Evolutionary conservation across 257 asterid genomes (phyloP).

Genomic region (Ballota nigra): DNA sequence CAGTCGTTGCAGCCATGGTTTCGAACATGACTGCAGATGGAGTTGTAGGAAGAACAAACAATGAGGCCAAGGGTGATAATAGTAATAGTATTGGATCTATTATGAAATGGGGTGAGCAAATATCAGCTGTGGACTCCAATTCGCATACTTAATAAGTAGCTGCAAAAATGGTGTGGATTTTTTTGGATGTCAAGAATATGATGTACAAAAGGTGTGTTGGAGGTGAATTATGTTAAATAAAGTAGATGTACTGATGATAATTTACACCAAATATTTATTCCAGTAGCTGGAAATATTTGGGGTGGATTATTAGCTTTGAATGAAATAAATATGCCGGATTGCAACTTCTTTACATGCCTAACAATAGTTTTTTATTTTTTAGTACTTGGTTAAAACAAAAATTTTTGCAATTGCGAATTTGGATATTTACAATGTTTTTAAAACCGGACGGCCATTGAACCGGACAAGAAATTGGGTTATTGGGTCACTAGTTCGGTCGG

Average conservation of each 20-base stretch:
- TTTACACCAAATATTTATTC: constrained; percentile 32
- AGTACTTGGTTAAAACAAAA: not conserved
- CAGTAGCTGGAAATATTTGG: constrained; percentile 31
- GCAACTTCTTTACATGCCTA: not conserved
- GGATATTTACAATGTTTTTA: too few relatives aligned
- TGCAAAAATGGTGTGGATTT: constrained; percentile 5
- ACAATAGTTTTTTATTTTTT: not conserved
- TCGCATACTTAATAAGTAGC: not conserved
- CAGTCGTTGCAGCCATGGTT: constrained; percentile 69
- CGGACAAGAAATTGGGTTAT: too few relatives aligned
- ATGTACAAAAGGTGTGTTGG: constrained; percentile 22
- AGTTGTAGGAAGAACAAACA: constrained; percentile 24
- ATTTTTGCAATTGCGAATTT: not conserved
- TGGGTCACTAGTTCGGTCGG: too few relatives aligned
- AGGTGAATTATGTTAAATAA: constrained; percentile 18
- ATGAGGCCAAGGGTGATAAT: constrained; percentile 9
- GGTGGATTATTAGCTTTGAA: constrained; percentile 25
- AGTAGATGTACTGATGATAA: constrained; percentile 18
- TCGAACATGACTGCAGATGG: constrained; percentile 52
- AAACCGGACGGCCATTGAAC: too few relatives aligned
- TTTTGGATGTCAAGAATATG: constrained; percentile 15
- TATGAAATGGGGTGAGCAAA: constrained; percentile 8
- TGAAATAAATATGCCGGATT: not conserved
- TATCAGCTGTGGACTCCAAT: constrained; percentile 3
- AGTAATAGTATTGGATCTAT: constrained; percentile 1